Base-by-base conservation (phyloP, 768 basidiomycete genomes). In the Leccinum broughii region DNA sequence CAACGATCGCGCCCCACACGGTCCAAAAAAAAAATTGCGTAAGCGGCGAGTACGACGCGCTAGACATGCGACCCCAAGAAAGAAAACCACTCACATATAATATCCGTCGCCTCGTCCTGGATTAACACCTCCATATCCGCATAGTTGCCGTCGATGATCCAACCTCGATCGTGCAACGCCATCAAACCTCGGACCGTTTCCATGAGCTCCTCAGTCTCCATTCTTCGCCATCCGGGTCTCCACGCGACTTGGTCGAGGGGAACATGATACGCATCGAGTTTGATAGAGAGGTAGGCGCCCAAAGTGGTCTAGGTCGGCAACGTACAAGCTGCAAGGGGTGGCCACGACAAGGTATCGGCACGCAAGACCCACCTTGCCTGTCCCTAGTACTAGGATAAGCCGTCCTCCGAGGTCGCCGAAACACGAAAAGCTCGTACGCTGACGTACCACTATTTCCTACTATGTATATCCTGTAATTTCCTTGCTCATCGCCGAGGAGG, bases 81-180 rank as follows among this genome's bases (percentile, higher is more conserved):
- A 15, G 14, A 26, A 13, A 49, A 3, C 35, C 17, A 72, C 78
- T 51, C 59, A 86, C 85, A 86, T 22, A 86, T 78, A 8, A 82
- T 66, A 66, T 86, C 84, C 4, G 84, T 85, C 14, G 79, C 71
- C 22, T 68, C 68, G 4, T 79, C 73, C 0, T 69, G 62, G 6
- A 81, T 68, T 2, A 83, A 57, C 3, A 60, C 62, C 1, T 75
- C 79, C 13, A 76, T 62, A 1, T 15, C 54, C 0, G 15, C 34
- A 63, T 80, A 86, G 54, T 78, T 71, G 5, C 85, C 85, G 46
- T 87, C 85, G 2, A 82, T 69, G 7, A 86, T 75, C 85, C 85
- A 87, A 1, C 83, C 83, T 34, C 14, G 46, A 17, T 57, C 49
- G 78, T 70, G 5, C 68, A 76, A 17, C 46, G 66, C 55, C 61